Evolutionary conservation across 257 asterid genomes (phyloP), one percentile per base, ranked within the genome.

Genomic region (Solanum paucissectum): DNA sequence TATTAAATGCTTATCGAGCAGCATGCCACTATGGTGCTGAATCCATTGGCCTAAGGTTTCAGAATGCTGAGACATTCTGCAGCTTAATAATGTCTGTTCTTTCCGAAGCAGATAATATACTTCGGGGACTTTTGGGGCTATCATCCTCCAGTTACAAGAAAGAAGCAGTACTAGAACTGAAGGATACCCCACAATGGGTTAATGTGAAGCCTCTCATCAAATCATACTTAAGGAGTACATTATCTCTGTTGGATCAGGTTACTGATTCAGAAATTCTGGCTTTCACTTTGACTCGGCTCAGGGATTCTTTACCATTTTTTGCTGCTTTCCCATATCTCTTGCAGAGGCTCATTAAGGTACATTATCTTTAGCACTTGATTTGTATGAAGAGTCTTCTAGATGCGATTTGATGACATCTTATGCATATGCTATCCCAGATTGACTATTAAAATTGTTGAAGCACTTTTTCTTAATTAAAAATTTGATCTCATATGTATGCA

Each of bases 1-100:
- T 97, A 83, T 93, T 97, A 82, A 97, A 97, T 93, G 98, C 98
- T 74, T 96, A 96, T 89, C 96, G 99, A 83, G 92, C 99, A 83
- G 99, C 98, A 66, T 93, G 98, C 87, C 99, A 94, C 91, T 95
- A 92, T 89, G 99, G 98, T 91, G 90, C 97, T 81, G 94, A 92
- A 90, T 92, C 98, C 25, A 87, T 90, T 71, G 92, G 94, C 87
- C 93, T 88, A 88, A 89, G 49, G 79, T 90, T 97, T 85, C 93
- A 93, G 69, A 91, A 90, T 89, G 94, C 98, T 64, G 96, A 91
- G 90, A 89, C 98, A 83, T 96, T 96, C 88, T 89, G 95, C 92
- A 92, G 88, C 88, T 89, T 93, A 88, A 46, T 97, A 87, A 89
- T 91, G 86, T 93, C 92, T 76, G 90, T 92, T 84, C 98, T 96